Base-by-base conservation (phyloP, 2,329 filamentous ascomycete species). In the Colletotrichum liriopes region DNA sequence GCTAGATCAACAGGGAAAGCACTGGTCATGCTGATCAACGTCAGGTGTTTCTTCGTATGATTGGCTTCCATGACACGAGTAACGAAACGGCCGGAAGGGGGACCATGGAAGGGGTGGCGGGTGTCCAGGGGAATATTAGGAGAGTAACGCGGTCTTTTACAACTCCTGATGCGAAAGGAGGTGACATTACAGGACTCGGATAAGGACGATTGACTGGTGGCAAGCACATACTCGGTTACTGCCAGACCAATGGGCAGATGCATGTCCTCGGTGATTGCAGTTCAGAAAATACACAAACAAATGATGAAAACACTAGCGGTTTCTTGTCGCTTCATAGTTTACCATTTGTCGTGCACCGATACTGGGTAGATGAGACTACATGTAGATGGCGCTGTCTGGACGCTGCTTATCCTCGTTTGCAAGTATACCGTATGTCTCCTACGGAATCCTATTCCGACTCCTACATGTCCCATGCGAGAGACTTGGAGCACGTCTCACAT, bases 231-330 rank as follows among this genome's bases (percentile, higher is more conserved):
- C 61, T 69, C 43, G 45, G 55, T 29, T 20, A 47, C 60, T 70
- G 62, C 62, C 16, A 23, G 43, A 35, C 41, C 55, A 51, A 58
- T 6, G 54, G 63, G 55, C 67, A 41, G 47, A 49, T 47, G 26
- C 39, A 47, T 29, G 54, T 60, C 67, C 60, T 55, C 37, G 39
- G 56, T 71, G 62, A 73, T 71, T 70, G 71, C 71, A 62, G 62
- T 67, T 73, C 71, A 73, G 56, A 72, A 67, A 73, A 73, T 56
- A 61, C 59, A 72, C 61, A 73, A 73, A 73, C 71, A 73, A 73
- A 73, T 56, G 41, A 72, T 63, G 55, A 73, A 73, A 73, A 62
- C 37, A 52, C 63, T 14, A 41, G 16, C 58, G 11, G 39, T 26
- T 65, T 41, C 18, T 20, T 37, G 49, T 26, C 37, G 29, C 39